phyloP scores from a whole-genome alignment of 2,329 filamentous ascomycete species.

The Magnaporthales sp. region DNA sequence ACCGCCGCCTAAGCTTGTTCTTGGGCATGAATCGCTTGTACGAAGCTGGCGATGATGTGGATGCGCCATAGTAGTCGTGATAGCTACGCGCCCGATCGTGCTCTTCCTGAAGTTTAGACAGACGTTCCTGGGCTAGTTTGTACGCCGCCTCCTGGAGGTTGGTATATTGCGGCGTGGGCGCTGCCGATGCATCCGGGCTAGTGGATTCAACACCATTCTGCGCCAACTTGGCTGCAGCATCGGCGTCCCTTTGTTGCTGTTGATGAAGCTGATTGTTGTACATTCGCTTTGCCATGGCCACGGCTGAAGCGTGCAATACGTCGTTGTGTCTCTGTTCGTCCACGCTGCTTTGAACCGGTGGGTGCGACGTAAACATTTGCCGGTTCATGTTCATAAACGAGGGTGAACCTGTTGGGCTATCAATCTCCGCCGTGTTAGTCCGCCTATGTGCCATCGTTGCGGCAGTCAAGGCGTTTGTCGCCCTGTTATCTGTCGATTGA shows the following conservation, averaged over 20 bases:
- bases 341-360: conserved; percentile 61
- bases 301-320: conserved; percentile 68
- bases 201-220: conserved; percentile 16
- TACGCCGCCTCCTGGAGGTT: conserved; percentile 82
- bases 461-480: conserved; percentile 61
- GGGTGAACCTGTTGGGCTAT: conserved; percentile 37
- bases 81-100: conserved; percentile 49
- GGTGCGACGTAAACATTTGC: conserved; percentile 70
- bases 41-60: conserved; percentile 12
- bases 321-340: conserved; percentile 68
- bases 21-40: conserved; percentile 39
- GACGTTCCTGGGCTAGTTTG: conserved; percentile 72
- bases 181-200: conserved; percentile 17
- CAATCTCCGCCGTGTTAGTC: conserved; percentile 27
- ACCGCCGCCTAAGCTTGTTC: conserved; percentile 50
- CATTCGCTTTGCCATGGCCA: conserved; percentile 87
- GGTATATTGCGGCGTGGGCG: conserved; percentile 32
- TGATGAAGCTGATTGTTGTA: conserved; percentile 57
- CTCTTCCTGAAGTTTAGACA: conserved; percentile 72
- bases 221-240: conserved; percentile 35
- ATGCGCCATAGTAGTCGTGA: conserved; percentile 69
- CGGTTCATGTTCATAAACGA: conserved; percentile 59
- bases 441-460: conserved; percentile 57
- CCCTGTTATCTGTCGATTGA: conserved; percentile 29
- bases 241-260: conserved; percentile 53